phyloP scores from a whole-genome alignment of 164 flowering plant genomes.

The Vitis rotundifolia region DNA sequence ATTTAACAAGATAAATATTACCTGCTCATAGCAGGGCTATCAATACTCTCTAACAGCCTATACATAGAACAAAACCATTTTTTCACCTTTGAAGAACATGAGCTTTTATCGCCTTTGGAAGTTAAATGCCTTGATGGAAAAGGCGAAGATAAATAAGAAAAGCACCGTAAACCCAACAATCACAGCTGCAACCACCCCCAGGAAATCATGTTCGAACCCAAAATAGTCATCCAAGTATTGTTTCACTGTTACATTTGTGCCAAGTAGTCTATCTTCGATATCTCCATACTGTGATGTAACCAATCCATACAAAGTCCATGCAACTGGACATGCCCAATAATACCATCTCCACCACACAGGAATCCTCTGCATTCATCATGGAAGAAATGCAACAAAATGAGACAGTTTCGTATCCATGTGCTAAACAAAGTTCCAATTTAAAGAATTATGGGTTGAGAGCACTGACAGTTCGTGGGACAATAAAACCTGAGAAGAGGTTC shows the following conservation, averaged over 20 bases:
- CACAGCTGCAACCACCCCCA: conserved; percentile 39
- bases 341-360: conserved; percentile 64
- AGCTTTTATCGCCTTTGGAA: conserved; percentile 43
- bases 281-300: conserved; percentile 46
- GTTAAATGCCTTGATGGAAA: conserved; percentile 49
- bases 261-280: conserved; percentile 8
- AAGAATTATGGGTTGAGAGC: neutral
- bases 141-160: conserved; percentile 51
- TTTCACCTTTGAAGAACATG: no score
- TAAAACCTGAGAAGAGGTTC: conserved; percentile 66
- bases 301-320: conserved; percentile 61
- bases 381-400: no score
- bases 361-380: conserved; percentile 19
- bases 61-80: no score
- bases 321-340: conserved; percentile 52
- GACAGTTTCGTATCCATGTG: no score
- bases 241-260: conserved; percentile 21
- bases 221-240: conserved; percentile 34
- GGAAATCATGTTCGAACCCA: conserved; percentile 44
- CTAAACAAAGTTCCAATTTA: neutral
- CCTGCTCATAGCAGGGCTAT: no score
- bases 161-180: conserved; percentile 36
- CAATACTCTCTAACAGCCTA: no score
- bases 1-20: no score
- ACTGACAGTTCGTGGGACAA: conserved; percentile 56